phyloP scores from a whole-genome alignment of 2,329 filamentous ascomycete species.

The Clonostachys sp. region DNA sequence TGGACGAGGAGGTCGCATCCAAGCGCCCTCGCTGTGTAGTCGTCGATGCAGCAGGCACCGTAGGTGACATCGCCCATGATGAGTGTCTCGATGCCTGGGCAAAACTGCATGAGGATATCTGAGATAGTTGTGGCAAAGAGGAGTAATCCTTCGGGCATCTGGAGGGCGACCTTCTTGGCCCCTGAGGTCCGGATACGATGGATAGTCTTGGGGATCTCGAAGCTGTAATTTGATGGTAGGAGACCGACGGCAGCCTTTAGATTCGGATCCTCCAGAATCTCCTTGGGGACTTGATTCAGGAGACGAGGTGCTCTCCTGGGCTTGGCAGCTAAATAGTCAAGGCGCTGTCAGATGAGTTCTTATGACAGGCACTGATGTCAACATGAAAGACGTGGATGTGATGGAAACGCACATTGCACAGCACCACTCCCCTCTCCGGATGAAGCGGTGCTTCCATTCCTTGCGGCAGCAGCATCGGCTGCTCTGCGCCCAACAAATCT shows the following conservation, averaged over 20 bases:
- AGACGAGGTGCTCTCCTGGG: slow-evolving; percentile 70
- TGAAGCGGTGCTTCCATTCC: slow-evolving; percentile 18
- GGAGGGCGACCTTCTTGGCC: slow-evolving; percentile 83
- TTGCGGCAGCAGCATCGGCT: slow-evolving; percentile 53
- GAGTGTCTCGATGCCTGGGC: slow-evolving; percentile 82
- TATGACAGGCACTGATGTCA: neutral
- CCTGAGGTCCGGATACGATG: slow-evolving; percentile 80
- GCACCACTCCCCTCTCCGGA: slow-evolving; percentile 19
- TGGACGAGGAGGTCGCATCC: slow-evolving; percentile 94
- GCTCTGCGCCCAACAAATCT: slow-evolving; percentile 83
- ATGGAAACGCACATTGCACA: slow-evolving; percentile 43
- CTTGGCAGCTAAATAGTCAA: slow-evolving; percentile 52
- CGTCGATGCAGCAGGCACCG: slow-evolving; percentile 96
- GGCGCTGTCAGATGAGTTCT: neutral
- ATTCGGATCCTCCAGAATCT: slow-evolving; percentile 79
- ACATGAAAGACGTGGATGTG: neutral
- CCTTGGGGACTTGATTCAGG: slow-evolving; percentile 85
- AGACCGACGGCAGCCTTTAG: slow-evolving; percentile 85
- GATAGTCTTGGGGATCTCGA: slow-evolving; percentile 97
- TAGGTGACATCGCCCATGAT: slow-evolving; percentile 99
- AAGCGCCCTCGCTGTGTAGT: slow-evolving; percentile 91
- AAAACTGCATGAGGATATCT: slow-evolving; percentile 93
- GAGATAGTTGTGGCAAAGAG: slow-evolving; percentile 97
- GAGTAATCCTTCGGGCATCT: slow-evolving; percentile 93
- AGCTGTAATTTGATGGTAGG: slow-evolving; percentile 93